phyloP scores from a whole-genome alignment of 1,139 yeast genomes.

The Sugiyamaella japonica region DNA sequence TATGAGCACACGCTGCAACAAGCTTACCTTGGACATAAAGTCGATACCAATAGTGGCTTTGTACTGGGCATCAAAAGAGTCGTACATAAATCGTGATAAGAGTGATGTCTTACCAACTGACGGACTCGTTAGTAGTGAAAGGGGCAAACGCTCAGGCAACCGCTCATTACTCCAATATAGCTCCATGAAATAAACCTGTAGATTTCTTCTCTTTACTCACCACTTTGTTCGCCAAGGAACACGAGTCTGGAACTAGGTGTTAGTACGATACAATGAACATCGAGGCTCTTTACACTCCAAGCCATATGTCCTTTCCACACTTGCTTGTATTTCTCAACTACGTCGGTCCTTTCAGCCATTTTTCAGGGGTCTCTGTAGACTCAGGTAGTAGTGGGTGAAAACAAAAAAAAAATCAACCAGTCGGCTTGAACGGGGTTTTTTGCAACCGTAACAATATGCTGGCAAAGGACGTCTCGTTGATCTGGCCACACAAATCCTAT shows the following conservation, averaged over 20 bases:
- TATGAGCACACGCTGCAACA: no score
- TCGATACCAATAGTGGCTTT: slow-evolving; percentile 96
- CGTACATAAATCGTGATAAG: slow-evolving; percentile 95
- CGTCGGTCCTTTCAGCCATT: slow-evolving; percentile 37
- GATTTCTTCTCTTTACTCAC: slow-evolving; percentile 42
- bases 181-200: no score
- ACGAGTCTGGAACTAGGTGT: slow-evolving; percentile 59
- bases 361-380: not conserved
- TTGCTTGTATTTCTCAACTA: slow-evolving; percentile 43
- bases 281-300: not conserved
- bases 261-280: not conserved
- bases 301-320: slow-evolving; percentile 22
- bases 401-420: not conserved
- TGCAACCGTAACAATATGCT: no score
- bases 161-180: no score
- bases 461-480: no score
- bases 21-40: slow-evolving; percentile 66
- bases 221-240: slow-evolving; percentile 95
- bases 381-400: not conserved
- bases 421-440: not conserved
- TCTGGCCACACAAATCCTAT: no score
- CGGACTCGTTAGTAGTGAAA: not conserved
- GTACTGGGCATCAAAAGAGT: slow-evolving; percentile 89
- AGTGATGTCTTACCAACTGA: slow-evolving; percentile 90
- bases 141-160: no score